These are phyloP conservation scores for Williopsis jadinii DNA, from an alignment of 1,139 yeast genomes.

Conservation along the genomic window DNA sequence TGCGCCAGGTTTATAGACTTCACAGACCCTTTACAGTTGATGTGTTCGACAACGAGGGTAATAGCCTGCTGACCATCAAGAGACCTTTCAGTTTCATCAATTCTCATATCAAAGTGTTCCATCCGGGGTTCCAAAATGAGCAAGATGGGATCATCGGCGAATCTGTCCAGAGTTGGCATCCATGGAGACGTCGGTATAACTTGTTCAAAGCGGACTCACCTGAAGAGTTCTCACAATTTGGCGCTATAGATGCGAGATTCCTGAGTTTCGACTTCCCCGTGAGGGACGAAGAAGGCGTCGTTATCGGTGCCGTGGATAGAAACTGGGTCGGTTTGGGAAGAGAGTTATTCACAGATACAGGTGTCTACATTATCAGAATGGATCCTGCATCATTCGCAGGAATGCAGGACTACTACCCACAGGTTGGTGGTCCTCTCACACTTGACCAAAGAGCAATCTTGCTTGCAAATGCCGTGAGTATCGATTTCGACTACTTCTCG, in stretches of 20 bases:
- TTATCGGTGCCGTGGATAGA: slow-evolving; percentile 75
- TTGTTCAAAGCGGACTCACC: slow-evolving; percentile 42
- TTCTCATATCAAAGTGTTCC: slow-evolving; percentile 69
- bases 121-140: slow-evolving; percentile 41
- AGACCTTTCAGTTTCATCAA: slow-evolving; percentile 86
- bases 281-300: slow-evolving; percentile 42
- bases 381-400: slow-evolving; percentile 31
- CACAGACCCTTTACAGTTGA: slow-evolving; percentile 87
- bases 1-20: slow-evolving; percentile 74
- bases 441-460: slow-evolving; percentile 81
- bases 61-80: slow-evolving; percentile 58
- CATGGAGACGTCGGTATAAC: slow-evolving; percentile 85
- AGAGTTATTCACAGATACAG: slow-evolving; percentile 90
- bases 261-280: slow-evolving; percentile 84
- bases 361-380: slow-evolving; percentile 81
- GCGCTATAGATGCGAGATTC: slow-evolving; percentile 80
- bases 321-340: slow-evolving; percentile 95
- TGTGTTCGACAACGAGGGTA: slow-evolving; percentile 66
- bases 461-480: slow-evolving; percentile 81
- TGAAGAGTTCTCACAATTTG: slow-evolving; percentile 45
- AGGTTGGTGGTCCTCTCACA: slow-evolving; percentile 33
- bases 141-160: slow-evolving; percentile 62
- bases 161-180: slow-evolving; percentile 87
- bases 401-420: slow-evolving; percentile 14
- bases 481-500: slow-evolving; percentile 89